Percentiles rank a stretch among this genome's conserved stretches.
phyloP scores from a whole-genome alignment of 2,329 filamentous ascomycete species.

The Aspergillus sp. region DNA sequence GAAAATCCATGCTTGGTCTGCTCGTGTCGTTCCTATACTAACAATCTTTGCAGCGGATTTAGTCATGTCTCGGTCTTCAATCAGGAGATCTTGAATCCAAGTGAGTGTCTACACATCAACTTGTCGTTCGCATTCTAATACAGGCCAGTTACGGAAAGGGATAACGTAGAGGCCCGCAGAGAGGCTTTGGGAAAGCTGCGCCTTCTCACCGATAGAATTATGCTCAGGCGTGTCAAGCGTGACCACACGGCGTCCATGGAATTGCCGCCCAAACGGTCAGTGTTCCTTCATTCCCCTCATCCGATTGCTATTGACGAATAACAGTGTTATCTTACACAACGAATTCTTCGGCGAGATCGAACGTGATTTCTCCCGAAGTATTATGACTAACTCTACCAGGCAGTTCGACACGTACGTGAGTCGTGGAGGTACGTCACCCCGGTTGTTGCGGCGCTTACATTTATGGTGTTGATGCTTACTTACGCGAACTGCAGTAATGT shows the following conservation, averaged over 20 bases:
- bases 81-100: slow-evolving; percentile 87
- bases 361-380: slow-evolving; percentile 89
- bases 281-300: neutral
- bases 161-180: slow-evolving; percentile 56
- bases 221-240: slow-evolving; percentile 91
- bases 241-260: slow-evolving; percentile 96
- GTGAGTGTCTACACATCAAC: slow-evolving; percentile 24
- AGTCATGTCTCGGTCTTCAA: slow-evolving; percentile 83
- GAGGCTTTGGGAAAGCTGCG: slow-evolving; percentile 79
- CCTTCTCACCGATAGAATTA: slow-evolving; percentile 86
- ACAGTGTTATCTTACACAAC: slow-evolving; percentile 74
- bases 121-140: slow-evolving; percentile 46
- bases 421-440: neutral
- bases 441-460: neutral
- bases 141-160: slow-evolving; percentile 54
- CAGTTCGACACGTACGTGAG: slow-evolving; percentile 91
- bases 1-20: neutral
- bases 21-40: slow-evolving; percentile 5
- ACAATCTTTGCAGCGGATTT: slow-evolving; percentile 48
- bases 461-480: neutral
- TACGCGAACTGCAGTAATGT: slow-evolving; percentile 47
- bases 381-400: slow-evolving; percentile 87
- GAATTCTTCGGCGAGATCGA: slow-evolving; percentile 97
- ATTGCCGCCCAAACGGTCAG: slow-evolving; percentile 80
- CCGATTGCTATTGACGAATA: slow-evolving; percentile 8